Evolutionary conservation across 2,329 filamentous ascomycete genomes (phyloP).

Genomic region (Fusarium mangiferae): DNA sequence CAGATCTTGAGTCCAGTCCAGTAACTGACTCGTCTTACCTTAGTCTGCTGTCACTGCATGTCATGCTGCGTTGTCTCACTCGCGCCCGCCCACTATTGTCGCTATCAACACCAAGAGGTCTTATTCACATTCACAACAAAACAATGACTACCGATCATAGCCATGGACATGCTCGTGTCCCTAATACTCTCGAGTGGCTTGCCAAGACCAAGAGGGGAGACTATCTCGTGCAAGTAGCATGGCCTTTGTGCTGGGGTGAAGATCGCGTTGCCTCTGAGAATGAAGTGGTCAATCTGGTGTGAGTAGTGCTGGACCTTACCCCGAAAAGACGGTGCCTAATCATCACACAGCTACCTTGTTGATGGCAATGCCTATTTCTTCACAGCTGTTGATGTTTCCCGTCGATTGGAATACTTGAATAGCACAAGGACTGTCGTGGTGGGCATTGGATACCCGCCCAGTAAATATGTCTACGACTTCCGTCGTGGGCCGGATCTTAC

Average conservation of each 20-base stretch:
- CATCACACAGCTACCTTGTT: conserved; percentile 44
- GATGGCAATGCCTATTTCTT: conserved; percentile 51
- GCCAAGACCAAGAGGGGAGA: conserved; percentile 43
- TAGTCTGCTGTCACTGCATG: conserved; percentile 11
- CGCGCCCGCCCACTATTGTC: conserved; percentile 11
- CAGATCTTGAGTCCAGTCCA: conserved; percentile 21
- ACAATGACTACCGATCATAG: conserved; percentile 21
- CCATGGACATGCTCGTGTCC: conserved; percentile 35
- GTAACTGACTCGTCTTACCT: conserved; percentile 13
- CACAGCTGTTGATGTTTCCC: conserved; percentile 47
- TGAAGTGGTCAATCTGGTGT: conserved; percentile 43
- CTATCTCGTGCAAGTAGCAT: conserved; percentile 47
- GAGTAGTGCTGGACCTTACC: neutral
- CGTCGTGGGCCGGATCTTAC: conserved; percentile 48
- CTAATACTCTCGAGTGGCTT: conserved; percentile 44
- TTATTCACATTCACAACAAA: neutral
- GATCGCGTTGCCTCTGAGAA: conserved; percentile 38
- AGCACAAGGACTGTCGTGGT: conserved; percentile 46
- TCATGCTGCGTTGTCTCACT: conserved; percentile 31
- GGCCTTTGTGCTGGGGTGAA: conserved; percentile 44
- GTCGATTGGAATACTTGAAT: conserved; percentile 41
- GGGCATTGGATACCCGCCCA: conserved; percentile 48
- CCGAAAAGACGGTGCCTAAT: neutral
- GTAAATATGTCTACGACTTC: conserved; percentile 44
- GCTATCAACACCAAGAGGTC: neutral